A percentile compares a stretch with the other conserved stretches of the same genome.
phyloP scores from a whole-genome alignment of 2,329 filamentous ascomycete species.

The Hypoxylon sp. region DNA sequence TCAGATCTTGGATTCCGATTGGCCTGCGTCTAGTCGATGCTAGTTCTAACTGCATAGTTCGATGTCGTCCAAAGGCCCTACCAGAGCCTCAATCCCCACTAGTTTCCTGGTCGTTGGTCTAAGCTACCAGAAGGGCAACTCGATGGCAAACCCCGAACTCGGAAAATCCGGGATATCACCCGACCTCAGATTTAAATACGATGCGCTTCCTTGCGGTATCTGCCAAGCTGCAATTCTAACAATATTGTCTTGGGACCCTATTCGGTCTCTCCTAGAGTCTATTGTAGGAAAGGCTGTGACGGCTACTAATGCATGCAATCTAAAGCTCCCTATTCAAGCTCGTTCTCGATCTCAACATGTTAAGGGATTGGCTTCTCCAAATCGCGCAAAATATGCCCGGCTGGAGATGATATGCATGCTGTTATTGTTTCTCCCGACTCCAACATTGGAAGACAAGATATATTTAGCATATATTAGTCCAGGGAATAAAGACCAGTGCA shows the following conservation, averaged over 20 bases:
- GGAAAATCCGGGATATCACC: constrained; percentile 35
- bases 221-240: constrained; percentile 24
- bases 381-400: background rate
- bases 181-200: constrained; percentile 24
- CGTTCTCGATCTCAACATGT: background rate
- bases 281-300: background rate
- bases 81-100: constrained; percentile 45
- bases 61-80: constrained; percentile 31
- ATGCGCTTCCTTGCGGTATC: constrained; percentile 19
- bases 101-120: constrained; percentile 21
- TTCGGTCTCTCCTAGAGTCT: constrained; percentile 9
- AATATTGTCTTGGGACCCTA: constrained; percentile 9
- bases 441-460: constrained; percentile 1
- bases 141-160: constrained; percentile 24
- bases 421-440: background rate
- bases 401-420: background rate
- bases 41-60: constrained; percentile 33
- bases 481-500: background rate
- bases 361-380: background rate
- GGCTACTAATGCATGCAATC: background rate
- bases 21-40: constrained; percentile 18
- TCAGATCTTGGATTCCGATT: constrained; percentile 36
- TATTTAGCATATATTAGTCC: background rate
- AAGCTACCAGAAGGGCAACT: constrained; percentile 38
- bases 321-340: constrained; percentile 4